Percentiles rank a stretch among this genome's conserved stretches.
phyloP scores from a whole-genome alignment of 345 rosid genomes.

The Odontarrhena argentea region DNA sequence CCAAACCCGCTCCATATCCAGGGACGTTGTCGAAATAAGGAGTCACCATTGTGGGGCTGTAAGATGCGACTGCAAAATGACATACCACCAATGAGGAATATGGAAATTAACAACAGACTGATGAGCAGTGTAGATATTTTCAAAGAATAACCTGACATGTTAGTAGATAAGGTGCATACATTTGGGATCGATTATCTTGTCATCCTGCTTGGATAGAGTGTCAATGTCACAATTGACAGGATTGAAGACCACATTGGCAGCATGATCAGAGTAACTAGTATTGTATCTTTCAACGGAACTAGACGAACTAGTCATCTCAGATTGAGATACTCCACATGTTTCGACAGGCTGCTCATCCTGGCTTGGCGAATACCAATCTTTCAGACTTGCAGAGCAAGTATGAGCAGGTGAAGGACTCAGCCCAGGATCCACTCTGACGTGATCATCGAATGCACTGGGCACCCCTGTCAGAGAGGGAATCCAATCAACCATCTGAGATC shows the following conservation, averaged over 20 bases:
- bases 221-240: slow-evolving; percentile 32
- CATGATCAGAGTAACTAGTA: slow-evolving; percentile 37
- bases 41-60: slow-evolving; percentile 33
- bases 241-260: slow-evolving; percentile 36
- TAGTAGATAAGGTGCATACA: slow-evolving; percentile 44
- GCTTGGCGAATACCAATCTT: slow-evolving; percentile 42
- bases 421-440: slow-evolving; percentile 38
- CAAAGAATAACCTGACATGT: slow-evolving; percentile 2
- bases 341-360: slow-evolving; percentile 40
- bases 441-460: slow-evolving; percentile 39
- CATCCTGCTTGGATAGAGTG: slow-evolving; percentile 33
- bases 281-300: slow-evolving; percentile 46
- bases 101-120: slow-evolving; percentile 6
- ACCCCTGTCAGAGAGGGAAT: slow-evolving; percentile 26
- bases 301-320: slow-evolving; percentile 51
- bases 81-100: slow-evolving; percentile 35
- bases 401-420: slow-evolving; percentile 43
- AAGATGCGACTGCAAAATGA: slow-evolving; percentile 49
- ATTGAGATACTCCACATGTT: slow-evolving; percentile 44
- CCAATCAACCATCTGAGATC: slow-evolving; percentile 44
- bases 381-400: slow-evolving; percentile 49
- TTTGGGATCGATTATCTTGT: slow-evolving; percentile 39
- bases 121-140: neutral
- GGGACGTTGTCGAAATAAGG: slow-evolving; percentile 27
- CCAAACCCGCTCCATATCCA: slow-evolving; percentile 36